These are phyloP conservation scores for Cladosporium cucumerinum DNA, from an alignment of 2,329 filamentous ascomycete species.

Conservation along the genomic window DNA sequence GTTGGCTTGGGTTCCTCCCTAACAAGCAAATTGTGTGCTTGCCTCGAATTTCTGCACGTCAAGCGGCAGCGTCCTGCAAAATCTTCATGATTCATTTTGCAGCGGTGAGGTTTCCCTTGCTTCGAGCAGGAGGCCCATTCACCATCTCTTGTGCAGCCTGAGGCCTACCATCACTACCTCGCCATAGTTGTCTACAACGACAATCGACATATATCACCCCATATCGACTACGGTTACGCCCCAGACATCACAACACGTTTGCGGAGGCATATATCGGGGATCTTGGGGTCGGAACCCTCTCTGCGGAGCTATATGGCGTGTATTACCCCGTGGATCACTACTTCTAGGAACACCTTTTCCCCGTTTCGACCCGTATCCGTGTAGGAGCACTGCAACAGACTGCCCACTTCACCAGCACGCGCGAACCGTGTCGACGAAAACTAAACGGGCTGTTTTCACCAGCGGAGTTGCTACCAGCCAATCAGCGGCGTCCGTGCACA, in stretches of 20 bases:
- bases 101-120: neutral
- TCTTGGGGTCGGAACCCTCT: constrained; percentile 4
- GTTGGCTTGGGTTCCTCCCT: neutral
- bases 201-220: neutral
- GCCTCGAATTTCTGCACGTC: neutral
- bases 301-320: constrained; percentile 13
- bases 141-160: neutral
- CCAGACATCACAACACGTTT: constrained; percentile 7
- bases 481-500: neutral
- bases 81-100: neutral
- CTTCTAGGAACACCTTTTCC: neutral
- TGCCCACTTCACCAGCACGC: neutral
- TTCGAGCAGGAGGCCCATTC: neutral
- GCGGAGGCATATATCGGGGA: constrained; percentile 15
- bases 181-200: neutral
- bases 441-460: neutral
- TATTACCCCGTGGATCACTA: constrained; percentile 12
- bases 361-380: constrained; percentile 13
- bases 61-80: neutral
- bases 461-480: neutral
- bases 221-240: neutral
- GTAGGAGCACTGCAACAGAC: constrained; percentile 1
- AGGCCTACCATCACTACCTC: neutral
- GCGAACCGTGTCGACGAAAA: neutral
- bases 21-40: neutral